These are phyloP conservation scores for Talaromyces marneffei DNA, from an alignment of 2,329 filamentous ascomycete genomes.

Conservation along the genomic window DNA sequence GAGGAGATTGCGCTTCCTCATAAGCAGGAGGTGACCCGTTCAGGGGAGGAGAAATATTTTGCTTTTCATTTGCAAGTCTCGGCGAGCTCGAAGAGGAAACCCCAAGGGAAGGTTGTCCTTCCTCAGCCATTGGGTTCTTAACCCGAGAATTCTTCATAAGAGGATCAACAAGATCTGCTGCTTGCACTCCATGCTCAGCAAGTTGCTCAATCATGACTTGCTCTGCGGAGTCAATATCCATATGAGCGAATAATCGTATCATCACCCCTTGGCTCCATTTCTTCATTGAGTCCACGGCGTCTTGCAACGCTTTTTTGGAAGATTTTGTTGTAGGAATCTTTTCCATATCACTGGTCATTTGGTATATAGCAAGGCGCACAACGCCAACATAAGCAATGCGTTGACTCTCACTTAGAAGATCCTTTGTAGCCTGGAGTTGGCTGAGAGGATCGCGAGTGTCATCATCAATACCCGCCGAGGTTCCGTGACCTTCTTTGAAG, in stretches of 20 bases:
- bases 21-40: conserved; percentile 44
- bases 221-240: conserved; percentile 84
- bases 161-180: conserved; percentile 73
- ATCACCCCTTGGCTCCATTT: conserved; percentile 99
- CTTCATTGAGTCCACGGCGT: conserved; percentile 69
- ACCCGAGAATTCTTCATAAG: conserved; percentile 90
- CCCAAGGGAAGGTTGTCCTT: conserved; percentile 32
- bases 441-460: conserved; percentile 78
- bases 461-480: conserved; percentile 61
- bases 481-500: conserved; percentile 67
- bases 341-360: conserved; percentile 67
- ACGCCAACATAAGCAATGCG: conserved; percentile 93
- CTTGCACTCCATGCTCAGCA: conserved; percentile 81
- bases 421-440: conserved; percentile 93
- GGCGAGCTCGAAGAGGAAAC: conserved; percentile 31
- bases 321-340: conserved; percentile 54
- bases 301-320: conserved; percentile 64
- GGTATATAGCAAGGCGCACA: conserved; percentile 71
- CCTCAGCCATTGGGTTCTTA: conserved; percentile 77
- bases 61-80: conserved; percentile 20
- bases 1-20: conserved; percentile 37
- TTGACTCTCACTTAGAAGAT: conserved; percentile 89
- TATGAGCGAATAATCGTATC: conserved; percentile 87
- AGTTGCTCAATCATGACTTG: conserved; percentile 99
- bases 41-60: conserved; percentile 29